Evolutionary conservation across 768 basidiomycete species (phyloP).

Genomic region (Pleurotus salmoneostramineus): DNA sequence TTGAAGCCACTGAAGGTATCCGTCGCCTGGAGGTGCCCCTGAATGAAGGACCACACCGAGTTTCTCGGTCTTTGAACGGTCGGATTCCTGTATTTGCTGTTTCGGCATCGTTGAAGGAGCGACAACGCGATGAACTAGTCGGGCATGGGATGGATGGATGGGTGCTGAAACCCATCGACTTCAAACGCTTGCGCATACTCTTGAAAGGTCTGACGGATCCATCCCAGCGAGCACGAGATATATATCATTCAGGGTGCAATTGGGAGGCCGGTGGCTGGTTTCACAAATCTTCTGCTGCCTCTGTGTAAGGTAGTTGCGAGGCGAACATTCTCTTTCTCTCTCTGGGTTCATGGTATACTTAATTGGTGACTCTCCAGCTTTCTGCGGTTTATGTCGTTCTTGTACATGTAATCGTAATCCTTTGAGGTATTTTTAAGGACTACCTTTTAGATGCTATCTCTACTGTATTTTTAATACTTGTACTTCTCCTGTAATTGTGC

Average conservation of each 20-base stretch:
- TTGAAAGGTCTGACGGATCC: conserved; percentile 57
- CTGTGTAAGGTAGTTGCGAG: too few species aligned
- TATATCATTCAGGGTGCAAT: conserved; percentile 46
- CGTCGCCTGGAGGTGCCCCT: conserved; percentile 48
- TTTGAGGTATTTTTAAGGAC: too few species aligned
- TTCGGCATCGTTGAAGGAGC: conserved; percentile 65
- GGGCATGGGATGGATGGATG: conserved; percentile 71
- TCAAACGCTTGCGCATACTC: conserved; percentile 56
- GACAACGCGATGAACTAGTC: conserved; percentile 49
- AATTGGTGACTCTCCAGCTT: too few species aligned
- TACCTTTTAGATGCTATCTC: too few species aligned
- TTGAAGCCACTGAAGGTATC: conserved; percentile 64
- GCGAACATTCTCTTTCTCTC: too few species aligned
- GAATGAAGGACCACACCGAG: conserved; percentile 18
- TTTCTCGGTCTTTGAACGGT: conserved; percentile 49
- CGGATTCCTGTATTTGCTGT: conserved; percentile 82
- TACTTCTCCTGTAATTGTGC: too few species aligned
- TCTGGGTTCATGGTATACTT: too few species aligned
- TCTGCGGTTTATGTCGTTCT: too few species aligned
- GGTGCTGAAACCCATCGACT: conserved; percentile 82
- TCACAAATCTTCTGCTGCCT: too few species aligned
- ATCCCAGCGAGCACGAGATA: conserved; percentile 43
- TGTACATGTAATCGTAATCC: too few species aligned
- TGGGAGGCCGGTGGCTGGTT: conserved; percentile 71
- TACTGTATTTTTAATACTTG: too few species aligned